Conservation (phyloP, 2,329 filamentous ascomycete genomes). For the Aspergillus flavus region DNA sequence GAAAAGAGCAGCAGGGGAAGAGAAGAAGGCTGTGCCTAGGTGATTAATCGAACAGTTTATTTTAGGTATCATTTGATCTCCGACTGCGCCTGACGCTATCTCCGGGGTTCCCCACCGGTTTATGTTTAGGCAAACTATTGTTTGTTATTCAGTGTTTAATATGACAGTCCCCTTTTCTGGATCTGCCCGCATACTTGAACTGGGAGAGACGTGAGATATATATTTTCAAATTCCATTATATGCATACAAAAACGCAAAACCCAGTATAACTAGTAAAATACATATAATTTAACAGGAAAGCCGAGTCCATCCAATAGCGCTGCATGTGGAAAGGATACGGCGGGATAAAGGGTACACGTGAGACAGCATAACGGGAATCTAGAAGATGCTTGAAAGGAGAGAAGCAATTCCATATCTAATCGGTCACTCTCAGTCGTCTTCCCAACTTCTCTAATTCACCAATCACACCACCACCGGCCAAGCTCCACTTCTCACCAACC, state of each 20-base stretch:
- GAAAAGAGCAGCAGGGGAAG: not conserved
- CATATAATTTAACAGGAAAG: slow-evolving; percentile 26
- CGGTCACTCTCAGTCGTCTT: slow-evolving; percentile 45
- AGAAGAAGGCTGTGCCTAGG: not conserved
- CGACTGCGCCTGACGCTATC: not conserved
- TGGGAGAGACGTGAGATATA: not conserved
- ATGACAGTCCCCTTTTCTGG: slow-evolving; percentile 15
- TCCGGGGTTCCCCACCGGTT: not conserved
- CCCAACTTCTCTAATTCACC: slow-evolving; percentile 79
- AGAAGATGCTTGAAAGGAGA: slow-evolving; percentile 1
- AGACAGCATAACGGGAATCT: not conserved
- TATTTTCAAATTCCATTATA: slow-evolving; percentile 32
- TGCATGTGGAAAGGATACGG: slow-evolving; percentile 13
- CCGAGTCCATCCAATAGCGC: slow-evolving; percentile 28
- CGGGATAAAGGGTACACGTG: slow-evolving; percentile 1
- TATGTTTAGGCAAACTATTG: slow-evolving; percentile 2
- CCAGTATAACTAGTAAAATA: slow-evolving; percentile 33
- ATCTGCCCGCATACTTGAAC: not conserved
- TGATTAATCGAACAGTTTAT: not conserved
- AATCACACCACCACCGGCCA: slow-evolving; percentile 78
- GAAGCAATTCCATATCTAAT: slow-evolving; percentile 13
- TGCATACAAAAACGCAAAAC: slow-evolving; percentile 34
- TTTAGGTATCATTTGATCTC: slow-evolving; percentile 4
- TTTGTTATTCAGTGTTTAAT: not conserved
- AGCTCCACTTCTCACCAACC: slow-evolving; percentile 80